Evolutionary conservation across 345 rosid genomes (phyloP), one percentile per base, ranked within the genome.

Genomic region (Erysimum cheiranthoides): DNA sequence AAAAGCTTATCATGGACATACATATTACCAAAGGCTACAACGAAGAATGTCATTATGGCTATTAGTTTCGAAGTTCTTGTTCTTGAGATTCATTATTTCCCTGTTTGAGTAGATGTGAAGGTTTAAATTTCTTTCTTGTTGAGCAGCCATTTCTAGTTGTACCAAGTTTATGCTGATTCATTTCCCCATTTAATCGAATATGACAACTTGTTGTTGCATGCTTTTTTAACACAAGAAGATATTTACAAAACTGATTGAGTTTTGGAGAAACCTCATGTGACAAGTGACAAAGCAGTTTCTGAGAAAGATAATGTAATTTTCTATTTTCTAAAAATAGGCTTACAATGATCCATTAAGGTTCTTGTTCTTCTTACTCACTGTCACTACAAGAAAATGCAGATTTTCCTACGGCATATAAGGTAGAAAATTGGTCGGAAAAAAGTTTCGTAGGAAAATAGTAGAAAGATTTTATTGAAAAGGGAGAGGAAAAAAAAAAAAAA

Each of bases 181-280:
- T 69, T 34, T 63, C 54, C 71, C 6, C 46, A 53, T 27, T 32
- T 21, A n/a, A 8, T 61, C 9, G 2, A 47, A 16, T 47, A 17
- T 7, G 10, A 49, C 28, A 34, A 54, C 60, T 52, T 16, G 54
- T 45, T 46, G 66, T 56, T 65, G 34, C 52, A 63, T 70, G 18
- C 18, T 56, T 77, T 53, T 47, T 70, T 45, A 43, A 54, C 28
- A 68, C 71, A 94, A 97, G 98, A 94, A 81, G 97, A 94, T 78
- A 77, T 92, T 92, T 52, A 9, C 75, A 9, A 85, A 83, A 56
- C 80, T 92, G 81, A 84, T 92, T 18, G 97, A 88, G 71, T 90
- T 86, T 80, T 94, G 89, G 84, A 77, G 85, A 87, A 88, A 46
- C 97, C 97, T 57, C 92, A 86, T 80, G 85, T 80, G 51, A 90